Evolutionary conservation across 306 rosid genomes (phyloP).

Genomic region (Biancaea sappan): DNA sequence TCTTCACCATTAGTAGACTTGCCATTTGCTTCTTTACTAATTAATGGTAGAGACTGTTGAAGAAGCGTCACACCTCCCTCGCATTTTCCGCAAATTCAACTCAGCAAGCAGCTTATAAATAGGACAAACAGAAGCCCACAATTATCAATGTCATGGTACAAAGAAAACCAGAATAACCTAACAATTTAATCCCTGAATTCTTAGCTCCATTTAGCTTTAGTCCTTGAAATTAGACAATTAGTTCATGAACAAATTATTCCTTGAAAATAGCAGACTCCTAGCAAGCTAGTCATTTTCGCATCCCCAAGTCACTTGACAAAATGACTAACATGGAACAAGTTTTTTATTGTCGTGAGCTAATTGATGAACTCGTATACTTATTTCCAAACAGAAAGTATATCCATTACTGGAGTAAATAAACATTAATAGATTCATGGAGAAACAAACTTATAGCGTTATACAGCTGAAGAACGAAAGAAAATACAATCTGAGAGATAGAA

Average conservation of each 20-base stretch:
- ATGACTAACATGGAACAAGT: too few species aligned
- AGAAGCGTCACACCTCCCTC: constrained; percentile 43
- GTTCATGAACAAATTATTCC: too few species aligned
- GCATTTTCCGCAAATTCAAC: constrained; percentile 43
- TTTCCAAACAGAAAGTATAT: constrained; percentile 12
- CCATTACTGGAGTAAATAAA: neutral
- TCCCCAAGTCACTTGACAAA: too few species aligned
- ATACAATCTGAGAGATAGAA: neutral
- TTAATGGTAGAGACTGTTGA: constrained; percentile 35
- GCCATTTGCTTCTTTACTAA: constrained; percentile 37
- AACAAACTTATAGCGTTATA: neutral
- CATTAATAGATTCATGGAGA: neutral
- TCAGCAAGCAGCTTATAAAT: constrained; percentile 14
- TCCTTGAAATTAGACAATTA: too few species aligned
- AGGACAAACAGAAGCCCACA: neutral
- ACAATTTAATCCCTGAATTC: too few species aligned
- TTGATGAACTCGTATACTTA: too few species aligned
- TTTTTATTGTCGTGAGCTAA: too few species aligned
- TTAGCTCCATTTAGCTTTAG: too few species aligned
- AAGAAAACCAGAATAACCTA: too few species aligned
- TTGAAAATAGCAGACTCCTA: too few species aligned
- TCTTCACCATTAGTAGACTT: constrained; percentile 33
- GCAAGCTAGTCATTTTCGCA: too few species aligned
- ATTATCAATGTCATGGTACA: constrained; percentile 22
- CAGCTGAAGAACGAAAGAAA: neutral